Base-by-base conservation (phyloP, 2,329 filamentous ascomycete genomes). In the Macrophomina pseudophaseolina region DNA sequence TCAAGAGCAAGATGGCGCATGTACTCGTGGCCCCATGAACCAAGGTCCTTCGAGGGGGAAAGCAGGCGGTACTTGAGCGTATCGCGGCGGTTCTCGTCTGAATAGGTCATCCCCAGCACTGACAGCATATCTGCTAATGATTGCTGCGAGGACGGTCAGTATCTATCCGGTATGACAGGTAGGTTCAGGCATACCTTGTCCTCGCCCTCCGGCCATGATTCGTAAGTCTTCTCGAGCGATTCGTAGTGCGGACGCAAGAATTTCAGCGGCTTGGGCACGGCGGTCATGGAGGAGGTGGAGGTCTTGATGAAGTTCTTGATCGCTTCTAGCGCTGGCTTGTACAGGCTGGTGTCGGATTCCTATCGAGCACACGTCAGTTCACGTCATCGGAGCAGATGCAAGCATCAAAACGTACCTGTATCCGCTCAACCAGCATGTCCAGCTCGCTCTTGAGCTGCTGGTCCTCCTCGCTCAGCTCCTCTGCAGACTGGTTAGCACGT, bases 301-400 rank as follows among this genome's bases (percentile, higher is more conserved):
- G 95, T 99, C 85, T 97, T 98, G 85, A 99, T 99, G 77, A 93
- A 96, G 75, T 90, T 93, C 85, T 97, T 98, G 88, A 99, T 97
- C 72, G 93, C 91, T 80, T 98, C 94, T 72, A 99, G 85, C 65
- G 95, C 91, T 68, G 94, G 88, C 79, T 94, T 94, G 84, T 98
- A 97, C 72, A 98, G 90, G 67, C 88, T 89, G 71, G 87, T 86
- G 81, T 98, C 91, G 71, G 90, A 86, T 83, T 98, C 95, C 92
- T 64, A 64, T 9, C 32, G 23, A 42, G 12, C 56, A 54, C 51
- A 18, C 35, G 53, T 68, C 48, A 65, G 46, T 40, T 33, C 18
- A 3, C 33, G 59, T 63, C 32, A 28, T 30, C 38, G 33, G 46
- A 46, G 44, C 28, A 14, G 14, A 12, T 12, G 14, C 28, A 33